These are phyloP conservation scores for Ceratocystis variospora DNA, from an alignment of 2,329 filamentous ascomycete genomes.

Conservation along the genomic window DNA sequence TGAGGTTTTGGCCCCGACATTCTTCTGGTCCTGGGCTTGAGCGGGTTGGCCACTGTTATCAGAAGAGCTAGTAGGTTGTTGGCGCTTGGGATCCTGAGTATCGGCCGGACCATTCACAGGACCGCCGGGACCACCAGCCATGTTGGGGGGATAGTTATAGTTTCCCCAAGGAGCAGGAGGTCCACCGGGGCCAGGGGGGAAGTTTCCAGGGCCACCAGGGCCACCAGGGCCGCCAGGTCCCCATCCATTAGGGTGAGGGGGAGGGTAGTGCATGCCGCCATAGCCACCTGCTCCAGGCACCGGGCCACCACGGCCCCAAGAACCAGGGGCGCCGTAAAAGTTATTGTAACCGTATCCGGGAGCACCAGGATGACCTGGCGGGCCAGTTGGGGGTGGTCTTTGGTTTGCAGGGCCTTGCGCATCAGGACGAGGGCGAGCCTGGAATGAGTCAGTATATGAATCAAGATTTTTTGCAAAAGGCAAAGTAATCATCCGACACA, in stretches of 20 bases:
- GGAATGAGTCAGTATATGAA: neutral
- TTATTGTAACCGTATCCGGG: constrained; percentile 22
- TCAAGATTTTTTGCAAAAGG: neutral
- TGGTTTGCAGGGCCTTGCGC: constrained; percentile 12
- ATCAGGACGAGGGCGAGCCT: constrained; percentile 20
- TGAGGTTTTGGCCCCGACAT: neutral
- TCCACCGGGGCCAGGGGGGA: constrained; percentile 44
- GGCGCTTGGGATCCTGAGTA: constrained; percentile 20
- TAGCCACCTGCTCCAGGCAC: constrained; percentile 22
- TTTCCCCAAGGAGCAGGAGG: constrained; percentile 44
- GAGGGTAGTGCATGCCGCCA: constrained; percentile 57
- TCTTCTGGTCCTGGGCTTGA: neutral
- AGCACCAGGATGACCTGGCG: constrained; percentile 11
- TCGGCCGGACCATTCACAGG: constrained; percentile 16
- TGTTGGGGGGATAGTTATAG: constrained; percentile 44
- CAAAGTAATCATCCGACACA: neutral
- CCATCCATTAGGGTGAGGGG: constrained; percentile 54
- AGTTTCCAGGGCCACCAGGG: constrained; percentile 54
- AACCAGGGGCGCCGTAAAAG: constrained; percentile 39
- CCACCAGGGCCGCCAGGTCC: constrained; percentile 62
- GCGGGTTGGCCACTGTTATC: constrained; percentile 34
- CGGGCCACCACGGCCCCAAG: constrained; percentile 43
- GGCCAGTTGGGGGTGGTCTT: constrained; percentile 8
- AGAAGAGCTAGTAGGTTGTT: constrained; percentile 17
- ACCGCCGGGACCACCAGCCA: constrained; percentile 2